Evolutionary conservation across 495 filamentous ascomycete genomes (phyloP).

Genomic region (Aspergillus conjunctus): DNA sequence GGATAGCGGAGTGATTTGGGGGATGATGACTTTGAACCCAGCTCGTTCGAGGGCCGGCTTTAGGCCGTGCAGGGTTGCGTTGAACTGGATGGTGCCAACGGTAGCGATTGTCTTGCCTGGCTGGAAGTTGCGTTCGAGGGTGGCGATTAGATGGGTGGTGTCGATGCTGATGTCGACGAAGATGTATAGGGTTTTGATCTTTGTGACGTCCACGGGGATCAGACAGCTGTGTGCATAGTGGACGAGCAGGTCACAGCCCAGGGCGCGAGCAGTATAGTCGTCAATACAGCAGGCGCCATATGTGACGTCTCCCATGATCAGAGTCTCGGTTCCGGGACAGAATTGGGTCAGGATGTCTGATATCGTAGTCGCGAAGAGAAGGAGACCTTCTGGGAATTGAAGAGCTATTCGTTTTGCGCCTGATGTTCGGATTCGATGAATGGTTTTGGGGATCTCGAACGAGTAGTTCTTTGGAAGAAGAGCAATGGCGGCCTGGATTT

Average conservation of each 20-base stretch:
- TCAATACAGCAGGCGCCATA: slow-evolving; percentile 99
- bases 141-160: slow-evolving; percentile 78
- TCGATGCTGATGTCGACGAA: slow-evolving; percentile 99
- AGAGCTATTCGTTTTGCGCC: slow-evolving; percentile 79
- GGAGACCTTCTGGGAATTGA: slow-evolving; percentile 94
- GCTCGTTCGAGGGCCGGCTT: slow-evolving; percentile 72
- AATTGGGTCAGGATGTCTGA: slow-evolving; percentile 96
- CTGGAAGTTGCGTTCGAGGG: slow-evolving; percentile 85
- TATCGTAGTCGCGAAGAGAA: slow-evolving; percentile 96
- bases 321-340: slow-evolving; percentile 84
- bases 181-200: slow-evolving; percentile 94
- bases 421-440: slow-evolving; percentile 84
- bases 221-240: slow-evolving; percentile 98
- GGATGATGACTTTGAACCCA: slow-evolving; percentile 81
- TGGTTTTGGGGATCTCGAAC: slow-evolving; percentile 97
- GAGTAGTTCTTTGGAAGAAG: slow-evolving; percentile 93
- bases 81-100: slow-evolving; percentile 98
- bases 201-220: slow-evolving; percentile 92
- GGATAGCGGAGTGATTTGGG: slow-evolving; percentile 88
- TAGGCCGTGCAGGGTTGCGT: slow-evolving; percentile 87
- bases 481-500: slow-evolving; percentile 85
- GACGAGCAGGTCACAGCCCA: slow-evolving; percentile 92
- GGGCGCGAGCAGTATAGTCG: slow-evolving; percentile 92
- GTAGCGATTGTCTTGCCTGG: slow-evolving; percentile 84
- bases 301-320: slow-evolving; percentile 99